These are phyloP conservation scores for Colletotrichum eremochloae DNA, from an alignment of 2,329 filamentous ascomycete species.

Conservation along the genomic window DNA sequence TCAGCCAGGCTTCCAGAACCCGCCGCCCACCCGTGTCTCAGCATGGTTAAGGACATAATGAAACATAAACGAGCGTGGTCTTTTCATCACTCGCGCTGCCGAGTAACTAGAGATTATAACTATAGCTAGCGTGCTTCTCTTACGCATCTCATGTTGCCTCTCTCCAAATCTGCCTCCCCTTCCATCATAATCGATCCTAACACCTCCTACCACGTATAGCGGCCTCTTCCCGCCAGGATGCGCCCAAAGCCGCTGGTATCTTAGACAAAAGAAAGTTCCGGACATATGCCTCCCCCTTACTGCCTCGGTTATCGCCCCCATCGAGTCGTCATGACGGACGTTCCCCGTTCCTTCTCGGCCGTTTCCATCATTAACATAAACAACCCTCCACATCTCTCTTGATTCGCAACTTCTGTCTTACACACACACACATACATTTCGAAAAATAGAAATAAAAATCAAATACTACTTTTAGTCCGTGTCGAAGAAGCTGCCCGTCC, in stretches of 20 bases:
- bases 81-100: conserved; percentile 1
- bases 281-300: neutral
- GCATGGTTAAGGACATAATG: neutral
- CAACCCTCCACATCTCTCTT: too few species aligned
- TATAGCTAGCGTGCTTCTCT: neutral
- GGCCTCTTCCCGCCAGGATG: neutral
- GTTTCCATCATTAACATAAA: conserved; percentile 5
- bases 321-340: neutral
- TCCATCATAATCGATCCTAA: too few species aligned
- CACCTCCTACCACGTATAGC: neutral
- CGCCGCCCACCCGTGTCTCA: neutral
- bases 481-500: conserved; percentile 62
- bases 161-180: neutral
- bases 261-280: conserved; percentile 5
- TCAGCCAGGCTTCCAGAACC: neutral
- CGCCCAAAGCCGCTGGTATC: neutral
- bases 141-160: neutral
- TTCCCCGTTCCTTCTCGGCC: neutral
- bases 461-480: conserved; percentile 46
- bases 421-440: too few species aligned
- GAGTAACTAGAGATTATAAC: neutral
- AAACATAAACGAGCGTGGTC: neutral
- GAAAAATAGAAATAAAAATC: neutral
- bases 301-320: neutral
- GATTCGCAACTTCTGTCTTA: too few species aligned